Evolutionary conservation across 352 stramenopile species (phyloP).

Genomic region (Thalassiosira mediterranea): DNA sequence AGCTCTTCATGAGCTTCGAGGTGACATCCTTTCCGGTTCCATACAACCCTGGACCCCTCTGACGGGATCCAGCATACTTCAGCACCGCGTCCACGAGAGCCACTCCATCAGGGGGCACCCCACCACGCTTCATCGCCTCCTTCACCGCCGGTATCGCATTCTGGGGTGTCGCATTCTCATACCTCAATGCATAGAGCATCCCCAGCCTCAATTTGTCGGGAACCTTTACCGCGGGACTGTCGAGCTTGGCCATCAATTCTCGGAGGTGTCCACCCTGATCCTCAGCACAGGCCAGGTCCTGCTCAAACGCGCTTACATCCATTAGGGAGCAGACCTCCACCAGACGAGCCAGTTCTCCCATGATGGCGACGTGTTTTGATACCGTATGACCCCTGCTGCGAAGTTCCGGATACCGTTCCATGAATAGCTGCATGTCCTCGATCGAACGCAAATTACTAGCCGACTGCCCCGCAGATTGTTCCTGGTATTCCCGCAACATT

Average conservation of each 20-base stretch:
- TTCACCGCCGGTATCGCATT: conserved; percentile 85
- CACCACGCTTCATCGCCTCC: conserved; percentile 82
- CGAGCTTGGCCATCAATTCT: conserved; percentile 86
- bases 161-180: conserved; percentile 87
- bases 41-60: conserved; percentile 79
- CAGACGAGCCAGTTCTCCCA: conserved; percentile 95
- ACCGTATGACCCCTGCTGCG: conserved; percentile 95
- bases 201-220: conserved; percentile 97
- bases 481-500: conserved; percentile 94
- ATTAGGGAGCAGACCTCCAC: conserved; percentile 96
- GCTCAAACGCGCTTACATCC: conserved; percentile 98
- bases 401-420: conserved; percentile 97
- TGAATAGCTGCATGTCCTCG: conserved; percentile 99
- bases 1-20: conserved; percentile 87
- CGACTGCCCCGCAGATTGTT: conserved; percentile 91
- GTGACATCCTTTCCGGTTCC: conserved; percentile 81
- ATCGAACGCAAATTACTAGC: conserved; percentile 82
- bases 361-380: conserved; percentile 98
- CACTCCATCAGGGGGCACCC: conserved; percentile 81
- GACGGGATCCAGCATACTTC: conserved; percentile 79
- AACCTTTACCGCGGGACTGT: conserved; percentile 86
- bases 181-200: conserved; percentile 97
- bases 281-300: conserved; percentile 88
- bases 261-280: conserved; percentile 85
- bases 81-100: conserved; percentile 85